Base-by-base conservation (phyloP, 148 eudicot genomes). In the Simmondsia chinensis region DNA sequence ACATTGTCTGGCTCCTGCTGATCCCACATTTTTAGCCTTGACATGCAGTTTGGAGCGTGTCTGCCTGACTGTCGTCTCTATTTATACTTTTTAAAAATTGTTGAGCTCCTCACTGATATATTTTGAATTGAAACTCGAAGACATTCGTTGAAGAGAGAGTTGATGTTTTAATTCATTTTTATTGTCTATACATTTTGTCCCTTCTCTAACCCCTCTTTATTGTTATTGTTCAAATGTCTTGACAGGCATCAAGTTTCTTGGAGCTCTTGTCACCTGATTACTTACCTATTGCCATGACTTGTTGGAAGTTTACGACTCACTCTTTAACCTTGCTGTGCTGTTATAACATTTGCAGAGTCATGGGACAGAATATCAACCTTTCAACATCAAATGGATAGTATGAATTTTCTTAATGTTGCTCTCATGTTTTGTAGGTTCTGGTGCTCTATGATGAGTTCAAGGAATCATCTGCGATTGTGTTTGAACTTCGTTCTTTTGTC, bases 271-370 rank as follows among this genome's bases (percentile, higher is more conserved):
- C 69, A 69, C 77, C 75, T 79, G 85, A 74, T 82, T 82, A 59
- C 69, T 78, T 72, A 73, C 72, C 69, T 84, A 69, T 66, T 68
- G 73, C 79, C 72, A 68, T 76, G 77, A 64, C 71, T 70, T 76
- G 77, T 82, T 82, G 84, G 94, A 79, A 76, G 94, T 87, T 78
- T 87, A 71, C 67, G 88, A 74, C 89, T 87, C 86, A 87, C 63
- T 66, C 78, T 78, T 64, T 87, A 77, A 83, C 79, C 86, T 83
- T 83, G 82, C 78, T 74, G 82, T 83, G 56, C 75, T 87, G 80
- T 87, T 83, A 48, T 76, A 68, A 68, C 69, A 70, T 75, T 75
- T 88, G 96, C 96, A 88, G 94, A 72, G 75, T 74, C 61, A 48
- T 49, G 57, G 68, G 52, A 25, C 17, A 28, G 14, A 43, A 38